These are phyloP conservation scores for Ophiostoma sp. DNA, from an alignment of 2,329 filamentous ascomycete species.

Conservation along the genomic window DNA sequence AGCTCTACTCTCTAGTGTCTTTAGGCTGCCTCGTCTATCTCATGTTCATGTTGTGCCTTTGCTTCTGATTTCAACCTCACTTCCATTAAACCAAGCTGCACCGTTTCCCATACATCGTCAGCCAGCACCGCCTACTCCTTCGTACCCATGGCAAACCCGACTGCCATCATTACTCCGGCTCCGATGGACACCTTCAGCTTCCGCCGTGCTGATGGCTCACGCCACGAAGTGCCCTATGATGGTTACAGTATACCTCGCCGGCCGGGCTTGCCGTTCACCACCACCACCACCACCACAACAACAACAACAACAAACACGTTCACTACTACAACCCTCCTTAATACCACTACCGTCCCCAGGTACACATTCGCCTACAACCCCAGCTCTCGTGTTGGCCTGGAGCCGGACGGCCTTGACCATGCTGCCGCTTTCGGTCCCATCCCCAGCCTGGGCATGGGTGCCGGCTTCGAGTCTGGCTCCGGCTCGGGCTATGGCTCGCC, in stretches of 20 bases:
- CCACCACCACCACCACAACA: background rate
- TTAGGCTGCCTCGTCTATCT: background rate
- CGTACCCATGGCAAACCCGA: background rate
- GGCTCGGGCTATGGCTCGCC: background rate
- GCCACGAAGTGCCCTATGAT: slow-evolving; percentile 16
- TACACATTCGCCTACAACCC: background rate
- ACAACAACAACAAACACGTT: background rate
- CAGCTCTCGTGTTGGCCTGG: background rate
- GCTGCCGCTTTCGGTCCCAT: background rate
- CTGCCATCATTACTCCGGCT: background rate
- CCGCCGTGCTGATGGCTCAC: slow-evolving; percentile 23
- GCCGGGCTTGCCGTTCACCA: background rate
- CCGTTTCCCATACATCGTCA: no score
- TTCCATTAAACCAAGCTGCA: no score
- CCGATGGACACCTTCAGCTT: slow-evolving; percentile 2
- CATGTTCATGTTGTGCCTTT: background rate
- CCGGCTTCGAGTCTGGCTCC: background rate
- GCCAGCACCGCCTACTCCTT: no score
- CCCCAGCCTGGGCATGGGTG: background rate
- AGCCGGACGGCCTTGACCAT: background rate
- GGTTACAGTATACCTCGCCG: background rate
- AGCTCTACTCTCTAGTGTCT: background rate
- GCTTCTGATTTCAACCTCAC: background rate
- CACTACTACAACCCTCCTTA: background rate
- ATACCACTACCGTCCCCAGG: background rate